Conservation (phyloP, 345 rosid species). For the Noccaea bulbosa region DNA sequence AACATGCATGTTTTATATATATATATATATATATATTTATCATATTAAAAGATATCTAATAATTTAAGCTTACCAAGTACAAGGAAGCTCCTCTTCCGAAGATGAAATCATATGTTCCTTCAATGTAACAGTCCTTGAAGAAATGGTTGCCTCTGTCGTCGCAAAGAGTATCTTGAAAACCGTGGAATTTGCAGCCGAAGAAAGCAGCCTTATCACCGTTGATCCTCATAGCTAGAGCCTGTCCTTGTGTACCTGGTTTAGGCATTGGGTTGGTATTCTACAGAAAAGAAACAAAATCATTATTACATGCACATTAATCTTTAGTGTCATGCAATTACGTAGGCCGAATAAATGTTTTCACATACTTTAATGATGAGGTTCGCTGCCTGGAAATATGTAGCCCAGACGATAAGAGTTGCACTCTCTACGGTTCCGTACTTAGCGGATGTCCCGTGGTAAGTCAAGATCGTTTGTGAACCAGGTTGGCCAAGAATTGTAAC, state of each 20-base stretch:
- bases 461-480: conserved; percentile 42
- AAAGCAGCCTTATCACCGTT: conserved; percentile 55
- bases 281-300: background rate
- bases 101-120: conserved; percentile 84
- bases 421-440: conserved; percentile 52
- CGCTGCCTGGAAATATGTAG: conserved; percentile 33
- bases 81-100: conserved; percentile 62
- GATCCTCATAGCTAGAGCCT: conserved; percentile 58
- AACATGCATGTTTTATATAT: background rate
- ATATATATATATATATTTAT: background rate
- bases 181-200: conserved; percentile 48
- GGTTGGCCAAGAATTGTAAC: conserved; percentile 59
- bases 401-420: conserved; percentile 42
- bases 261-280: conserved; percentile 59
- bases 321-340: conserved; percentile 22
- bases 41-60: background rate
- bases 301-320: background rate
- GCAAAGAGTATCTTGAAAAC: conserved; percentile 59
- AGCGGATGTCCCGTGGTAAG: conserved; percentile 52
- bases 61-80: conserved; percentile 43
- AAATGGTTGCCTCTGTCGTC: conserved; percentile 63
- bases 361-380: conserved; percentile 35
- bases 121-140: conserved; percentile 68
- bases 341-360: conserved; percentile 39
- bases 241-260: conserved; percentile 44